Percentiles rank a stretch among this genome's conserved stretches.
Evolutionary conservation across 176 grass and related monocot species (phyloP).

Genomic region (Aegilops tauschii): DNA sequence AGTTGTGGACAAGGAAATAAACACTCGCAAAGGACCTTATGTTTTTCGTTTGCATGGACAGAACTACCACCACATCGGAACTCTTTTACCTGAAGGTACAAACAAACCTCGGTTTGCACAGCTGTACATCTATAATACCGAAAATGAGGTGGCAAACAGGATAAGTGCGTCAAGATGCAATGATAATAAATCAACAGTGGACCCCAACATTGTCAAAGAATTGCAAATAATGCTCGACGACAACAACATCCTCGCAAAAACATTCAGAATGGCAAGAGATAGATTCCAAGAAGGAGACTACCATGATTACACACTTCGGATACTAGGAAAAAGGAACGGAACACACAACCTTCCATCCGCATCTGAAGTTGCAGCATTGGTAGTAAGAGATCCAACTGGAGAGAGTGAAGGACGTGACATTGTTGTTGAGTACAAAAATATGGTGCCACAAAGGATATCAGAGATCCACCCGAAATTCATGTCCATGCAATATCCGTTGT

Average conservation of each 20-base stretch:
- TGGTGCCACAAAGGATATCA: no score
- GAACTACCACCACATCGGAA: slow-evolving; percentile 14
- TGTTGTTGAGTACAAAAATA: no score
- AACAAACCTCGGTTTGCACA: neutral
- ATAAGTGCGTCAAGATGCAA: neutral
- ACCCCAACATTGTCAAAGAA: neutral
- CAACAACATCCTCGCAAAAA: neutral
- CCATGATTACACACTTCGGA: neutral
- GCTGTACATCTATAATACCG: neutral
- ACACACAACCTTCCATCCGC: neutral
- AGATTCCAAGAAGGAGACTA: no score
- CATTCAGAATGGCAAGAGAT: neutral
- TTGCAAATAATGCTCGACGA: neutral
- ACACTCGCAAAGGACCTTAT: neutral
- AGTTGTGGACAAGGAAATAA: neutral
- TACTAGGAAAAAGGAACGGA: neutral
- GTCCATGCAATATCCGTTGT: no score
- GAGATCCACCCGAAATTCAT: no score
- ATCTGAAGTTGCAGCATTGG: neutral
- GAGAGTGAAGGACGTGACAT: no score
- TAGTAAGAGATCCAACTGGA: neutral
- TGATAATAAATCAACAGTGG: neutral
- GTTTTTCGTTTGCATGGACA: slow-evolving; percentile 1
- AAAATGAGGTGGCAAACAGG: slow-evolving; percentile 18
- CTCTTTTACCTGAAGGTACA: neutral